Evolutionary conservation across 2,329 filamentous ascomycete genomes (phyloP).

Genomic region (Monilinia laxa): DNA sequence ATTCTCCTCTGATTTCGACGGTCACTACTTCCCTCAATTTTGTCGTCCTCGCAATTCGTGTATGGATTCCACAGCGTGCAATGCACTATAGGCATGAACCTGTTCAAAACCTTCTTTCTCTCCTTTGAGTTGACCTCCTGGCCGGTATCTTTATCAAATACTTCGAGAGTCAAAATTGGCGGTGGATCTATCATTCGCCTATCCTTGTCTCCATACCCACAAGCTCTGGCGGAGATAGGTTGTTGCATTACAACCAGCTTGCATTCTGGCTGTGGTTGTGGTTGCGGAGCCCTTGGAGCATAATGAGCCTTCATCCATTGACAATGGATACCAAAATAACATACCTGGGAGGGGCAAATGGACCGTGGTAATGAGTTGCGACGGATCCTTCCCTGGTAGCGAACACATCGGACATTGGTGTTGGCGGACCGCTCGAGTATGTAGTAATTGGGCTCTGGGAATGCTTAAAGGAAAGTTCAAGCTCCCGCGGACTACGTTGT

Average conservation of each 20-base stretch:
- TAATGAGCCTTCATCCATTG: slow-evolving; percentile 19
- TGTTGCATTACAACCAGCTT: slow-evolving; percentile 53
- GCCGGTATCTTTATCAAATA: slow-evolving; percentile 17
- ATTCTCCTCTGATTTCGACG: slow-evolving; percentile 70
- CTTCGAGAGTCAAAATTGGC: slow-evolving; percentile 61
- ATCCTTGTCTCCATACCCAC: slow-evolving; percentile 80
- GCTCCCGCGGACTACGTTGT: slow-evolving; percentile 16
- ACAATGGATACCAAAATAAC: slow-evolving; percentile 15
- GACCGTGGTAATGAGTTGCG: slow-evolving; percentile 16
- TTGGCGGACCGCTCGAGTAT: slow-evolving; percentile 11
- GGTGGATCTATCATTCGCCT: slow-evolving; percentile 80
- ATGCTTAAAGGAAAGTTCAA: slow-evolving; percentile 19
- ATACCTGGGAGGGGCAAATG: slow-evolving; percentile 22
- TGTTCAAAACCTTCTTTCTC: slow-evolving; percentile 10
- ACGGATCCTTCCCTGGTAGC: slow-evolving; percentile 16
- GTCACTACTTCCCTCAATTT: slow-evolving; percentile 60
- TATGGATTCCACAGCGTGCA: slow-evolving; percentile 73
- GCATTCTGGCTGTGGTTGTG: slow-evolving; percentile 17
- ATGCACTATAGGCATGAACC: slow-evolving; percentile 51
- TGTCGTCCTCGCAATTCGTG: slow-evolving; percentile 65
- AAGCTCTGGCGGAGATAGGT: slow-evolving; percentile 73
- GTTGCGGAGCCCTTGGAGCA: slow-evolving; percentile 4
- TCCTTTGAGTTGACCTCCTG: slow-evolving; percentile 4
- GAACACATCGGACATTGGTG: slow-evolving; percentile 4
- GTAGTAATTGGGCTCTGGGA: slow-evolving; percentile 14